phyloP scores from a whole-genome alignment of 345 rosid species.

The Stellera chamaejasme region DNA sequence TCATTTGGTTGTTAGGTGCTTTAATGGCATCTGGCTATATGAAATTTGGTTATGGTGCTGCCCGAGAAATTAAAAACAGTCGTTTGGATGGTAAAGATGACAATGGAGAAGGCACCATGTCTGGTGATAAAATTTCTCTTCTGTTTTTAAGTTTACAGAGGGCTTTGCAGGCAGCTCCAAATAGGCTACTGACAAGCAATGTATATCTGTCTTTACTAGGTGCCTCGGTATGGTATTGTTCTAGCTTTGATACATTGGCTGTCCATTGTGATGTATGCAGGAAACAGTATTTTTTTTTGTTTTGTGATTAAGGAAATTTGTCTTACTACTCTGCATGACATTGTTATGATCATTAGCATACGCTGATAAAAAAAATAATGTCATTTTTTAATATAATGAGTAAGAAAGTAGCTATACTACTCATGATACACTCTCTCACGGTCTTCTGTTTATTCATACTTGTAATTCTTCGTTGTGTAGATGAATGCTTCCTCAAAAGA shows the following conservation, averaged over 20 bases:
- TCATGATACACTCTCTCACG: no score
- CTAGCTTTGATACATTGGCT: background rate
- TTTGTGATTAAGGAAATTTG: no score
- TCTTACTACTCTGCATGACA: no score
- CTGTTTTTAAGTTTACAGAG: constrained; percentile 84
- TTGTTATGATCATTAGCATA: no score
- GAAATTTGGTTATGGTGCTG: constrained; percentile 46
- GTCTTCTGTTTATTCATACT: no score
- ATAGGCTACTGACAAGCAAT: constrained; percentile 74
- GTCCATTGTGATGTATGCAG: no score
- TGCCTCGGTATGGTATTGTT: constrained; percentile 65
- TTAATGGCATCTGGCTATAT: constrained; percentile 69
- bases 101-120: constrained; percentile 78
- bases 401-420: no score
- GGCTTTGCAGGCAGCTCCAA: constrained; percentile 92
- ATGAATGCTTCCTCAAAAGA: constrained; percentile 92
- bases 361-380: no score
- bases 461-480: constrained; percentile 33
- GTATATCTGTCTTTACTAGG: constrained; percentile 85
- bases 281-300: no score
- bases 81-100: constrained; percentile 51
- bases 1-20: constrained; percentile 87
- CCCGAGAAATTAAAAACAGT: constrained; percentile 54
- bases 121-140: constrained; percentile 89
- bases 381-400: no score